Evolutionary conservation across 768 basidiomycete genomes (phyloP).

Genomic region (Kwoniella shandongensis): DNA sequence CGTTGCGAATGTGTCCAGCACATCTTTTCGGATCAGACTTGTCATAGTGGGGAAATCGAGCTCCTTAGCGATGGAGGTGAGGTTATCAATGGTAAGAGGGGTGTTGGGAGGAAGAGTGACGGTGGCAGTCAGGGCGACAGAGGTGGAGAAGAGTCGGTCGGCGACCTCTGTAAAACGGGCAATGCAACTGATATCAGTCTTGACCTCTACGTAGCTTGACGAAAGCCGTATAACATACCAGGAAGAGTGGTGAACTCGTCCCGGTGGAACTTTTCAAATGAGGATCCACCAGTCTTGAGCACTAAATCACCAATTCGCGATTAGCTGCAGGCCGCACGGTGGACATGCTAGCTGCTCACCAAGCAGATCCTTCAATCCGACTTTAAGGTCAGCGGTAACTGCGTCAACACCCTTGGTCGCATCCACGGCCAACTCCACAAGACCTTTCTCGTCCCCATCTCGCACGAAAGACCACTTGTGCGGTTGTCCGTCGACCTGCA

Average conservation of each 20-base stretch:
- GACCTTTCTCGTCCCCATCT: slow-evolving; percentile 85
- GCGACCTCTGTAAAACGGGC: slow-evolving; percentile 59
- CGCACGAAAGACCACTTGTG: slow-evolving; percentile 82
- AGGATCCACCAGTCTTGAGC: slow-evolving; percentile 83
- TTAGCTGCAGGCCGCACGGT: too few relatives aligned
- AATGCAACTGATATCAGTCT: not conserved
- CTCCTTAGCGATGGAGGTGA: slow-evolving; percentile 47
- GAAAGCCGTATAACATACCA: slow-evolving; percentile 46
- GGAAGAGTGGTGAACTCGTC: slow-evolving; percentile 80
- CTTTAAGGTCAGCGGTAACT: slow-evolving; percentile 63
- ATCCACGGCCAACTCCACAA: slow-evolving; percentile 63
- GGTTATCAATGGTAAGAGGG: slow-evolving; percentile 46
- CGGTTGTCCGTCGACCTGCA: slow-evolving; percentile 50
- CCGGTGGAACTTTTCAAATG: slow-evolving; percentile 74
- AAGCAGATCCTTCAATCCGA: slow-evolving; percentile 76
- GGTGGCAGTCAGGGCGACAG: slow-evolving; percentile 72
- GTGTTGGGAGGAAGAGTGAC: slow-evolving; percentile 57
- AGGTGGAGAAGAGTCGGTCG: slow-evolving; percentile 88
- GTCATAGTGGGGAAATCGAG: slow-evolving; percentile 57
- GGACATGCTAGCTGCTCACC: slow-evolving; percentile 57
- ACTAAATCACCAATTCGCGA: slow-evolving; percentile 56
- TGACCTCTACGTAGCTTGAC: not conserved
- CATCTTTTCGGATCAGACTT: slow-evolving; percentile 62
- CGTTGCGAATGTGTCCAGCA: slow-evolving; percentile 75
- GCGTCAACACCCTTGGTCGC: slow-evolving; percentile 65